phyloP scores from a whole-genome alignment of 179 eudicot genomes.

The Heliamphora pulchella region DNA sequence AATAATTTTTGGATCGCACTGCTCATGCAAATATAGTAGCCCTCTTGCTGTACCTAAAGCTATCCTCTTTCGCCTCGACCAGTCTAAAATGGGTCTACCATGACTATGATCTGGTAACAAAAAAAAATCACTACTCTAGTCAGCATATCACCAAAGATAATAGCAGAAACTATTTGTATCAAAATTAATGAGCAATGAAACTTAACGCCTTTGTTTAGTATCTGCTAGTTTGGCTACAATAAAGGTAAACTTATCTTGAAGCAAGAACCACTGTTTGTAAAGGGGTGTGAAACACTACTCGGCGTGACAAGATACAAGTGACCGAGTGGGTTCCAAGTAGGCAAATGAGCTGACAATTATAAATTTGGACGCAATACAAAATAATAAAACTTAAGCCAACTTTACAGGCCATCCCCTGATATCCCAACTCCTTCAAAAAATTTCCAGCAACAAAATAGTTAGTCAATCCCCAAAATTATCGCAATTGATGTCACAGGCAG shows the following conservation, averaged over 20 bases:
- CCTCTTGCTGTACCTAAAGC: constrained; percentile 83
- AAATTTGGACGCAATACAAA: background rate
- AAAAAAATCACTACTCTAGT: background rate
- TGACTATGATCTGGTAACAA: constrained; percentile 44
- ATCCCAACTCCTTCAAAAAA: background rate
- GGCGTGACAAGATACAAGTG: background rate
- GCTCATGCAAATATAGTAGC: constrained; percentile 52
- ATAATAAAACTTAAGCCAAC: background rate
- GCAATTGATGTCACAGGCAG: background rate
- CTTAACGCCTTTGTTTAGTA: background rate
- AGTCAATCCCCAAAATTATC: background rate
- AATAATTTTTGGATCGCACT: constrained; percentile 28
- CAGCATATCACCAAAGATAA: background rate
- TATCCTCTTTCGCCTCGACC: constrained; percentile 61
- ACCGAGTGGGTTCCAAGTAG: background rate
- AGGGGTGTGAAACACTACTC: background rate
- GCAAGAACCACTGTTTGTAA: background rate
- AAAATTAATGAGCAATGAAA: background rate
- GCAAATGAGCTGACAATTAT: background rate
- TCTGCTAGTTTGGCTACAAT: background rate
- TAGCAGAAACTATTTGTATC: background rate
- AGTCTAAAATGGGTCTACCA: constrained; percentile 62
- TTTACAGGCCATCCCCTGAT: background rate
- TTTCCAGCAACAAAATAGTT: background rate
- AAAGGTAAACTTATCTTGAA: background rate